A percentile compares a stretch with the other conserved stretches of the same genome.
Evolutionary conservation across 2,329 filamentous ascomycete species (phyloP).

Genomic region (Trichoderma polysporum): DNA sequence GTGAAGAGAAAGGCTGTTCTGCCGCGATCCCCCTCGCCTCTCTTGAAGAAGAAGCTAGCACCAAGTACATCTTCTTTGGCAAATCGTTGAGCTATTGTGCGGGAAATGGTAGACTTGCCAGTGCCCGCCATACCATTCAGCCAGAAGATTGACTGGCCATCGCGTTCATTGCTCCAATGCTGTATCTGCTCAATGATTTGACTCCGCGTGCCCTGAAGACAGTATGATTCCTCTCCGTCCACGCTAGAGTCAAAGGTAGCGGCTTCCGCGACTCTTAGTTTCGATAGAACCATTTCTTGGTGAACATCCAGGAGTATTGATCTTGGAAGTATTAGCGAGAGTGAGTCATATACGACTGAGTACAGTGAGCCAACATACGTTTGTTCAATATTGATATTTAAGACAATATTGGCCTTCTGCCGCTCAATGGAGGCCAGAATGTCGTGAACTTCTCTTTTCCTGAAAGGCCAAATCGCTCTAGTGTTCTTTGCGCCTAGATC

Average conservation of each 20-base stretch:
- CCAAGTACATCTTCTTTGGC: constrained; percentile 26
- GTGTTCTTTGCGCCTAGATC: constrained; percentile 9
- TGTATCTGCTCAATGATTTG: constrained; percentile 31
- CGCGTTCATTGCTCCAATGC: constrained; percentile 29
- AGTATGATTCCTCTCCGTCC: constrained; percentile 33
- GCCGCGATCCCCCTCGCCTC: constrained; percentile 40
- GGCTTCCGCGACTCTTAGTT: constrained; percentile 26
- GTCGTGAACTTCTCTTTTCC: constrained; percentile 8
- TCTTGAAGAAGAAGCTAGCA: constrained; percentile 48
- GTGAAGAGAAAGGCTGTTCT: constrained; percentile 39
- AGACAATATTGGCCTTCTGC: constrained; percentile 3
- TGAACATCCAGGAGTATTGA: constrained; percentile 21
- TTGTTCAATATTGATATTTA: constrained; percentile 17
- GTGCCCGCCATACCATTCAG: constrained; percentile 41
- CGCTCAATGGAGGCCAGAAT: constrained; percentile 3
- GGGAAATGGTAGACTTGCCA: constrained; percentile 42
- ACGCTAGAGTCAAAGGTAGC: constrained; percentile 37
- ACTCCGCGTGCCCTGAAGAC: constrained; percentile 32
- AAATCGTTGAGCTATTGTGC: constrained; percentile 29
- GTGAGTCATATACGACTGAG: neutral
- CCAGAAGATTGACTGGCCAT: constrained; percentile 35
- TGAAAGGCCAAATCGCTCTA: constrained; percentile 20
- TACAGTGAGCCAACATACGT: neutral
- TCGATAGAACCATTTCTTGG: constrained; percentile 26
- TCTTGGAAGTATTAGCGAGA: neutral